Conservation (phyloP, 2,329 filamentous ascomycete genomes). For the Hymenoscyphus repandus region DNA sequence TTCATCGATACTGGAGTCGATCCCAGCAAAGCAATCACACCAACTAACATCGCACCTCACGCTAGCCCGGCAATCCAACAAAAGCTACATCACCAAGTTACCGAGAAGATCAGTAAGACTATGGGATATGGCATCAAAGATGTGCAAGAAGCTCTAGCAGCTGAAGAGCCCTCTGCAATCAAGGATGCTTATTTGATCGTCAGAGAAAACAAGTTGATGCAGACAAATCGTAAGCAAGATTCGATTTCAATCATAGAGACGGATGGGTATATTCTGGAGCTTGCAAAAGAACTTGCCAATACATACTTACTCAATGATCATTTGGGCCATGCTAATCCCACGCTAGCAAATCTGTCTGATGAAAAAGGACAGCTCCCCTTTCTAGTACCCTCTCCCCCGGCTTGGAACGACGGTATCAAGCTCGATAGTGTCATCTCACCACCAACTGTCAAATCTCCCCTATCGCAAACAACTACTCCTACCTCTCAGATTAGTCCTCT, state of each 20-base stretch:
- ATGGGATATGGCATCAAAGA: constrained; percentile 97
- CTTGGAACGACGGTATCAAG: constrained; percentile 36
- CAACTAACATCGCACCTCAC: constrained; percentile 72
- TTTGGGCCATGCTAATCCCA: constrained; percentile 13
- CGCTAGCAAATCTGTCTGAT: constrained; percentile 28
- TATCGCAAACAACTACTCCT: constrained; percentile 4
- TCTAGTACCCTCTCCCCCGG: constrained; percentile 50
- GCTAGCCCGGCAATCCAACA: constrained; percentile 76
- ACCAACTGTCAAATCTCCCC: constrained; percentile 15
- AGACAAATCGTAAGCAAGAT: constrained; percentile 71
- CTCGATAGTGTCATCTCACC: constrained; percentile 23
- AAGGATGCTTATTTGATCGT: constrained; percentile 99
- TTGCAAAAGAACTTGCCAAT: not conserved
- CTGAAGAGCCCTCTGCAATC: constrained; percentile 92
- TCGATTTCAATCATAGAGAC: not conserved
- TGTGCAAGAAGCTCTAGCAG: constrained; percentile 88
- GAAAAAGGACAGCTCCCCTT: constrained; percentile 38
- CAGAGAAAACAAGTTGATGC: constrained; percentile 96
- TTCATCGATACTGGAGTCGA: constrained; percentile 93
- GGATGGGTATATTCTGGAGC: not conserved
- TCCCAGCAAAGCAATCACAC: constrained; percentile 83
- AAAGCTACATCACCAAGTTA: constrained; percentile 85
- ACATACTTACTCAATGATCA: not conserved
- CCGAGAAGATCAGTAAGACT: constrained; percentile 92
- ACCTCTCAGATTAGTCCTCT: constrained; percentile 21